Base-by-base conservation (phyloP, 176 grass and related monocot species). In the bread wheat (Triticum aestivum) region DNA sequence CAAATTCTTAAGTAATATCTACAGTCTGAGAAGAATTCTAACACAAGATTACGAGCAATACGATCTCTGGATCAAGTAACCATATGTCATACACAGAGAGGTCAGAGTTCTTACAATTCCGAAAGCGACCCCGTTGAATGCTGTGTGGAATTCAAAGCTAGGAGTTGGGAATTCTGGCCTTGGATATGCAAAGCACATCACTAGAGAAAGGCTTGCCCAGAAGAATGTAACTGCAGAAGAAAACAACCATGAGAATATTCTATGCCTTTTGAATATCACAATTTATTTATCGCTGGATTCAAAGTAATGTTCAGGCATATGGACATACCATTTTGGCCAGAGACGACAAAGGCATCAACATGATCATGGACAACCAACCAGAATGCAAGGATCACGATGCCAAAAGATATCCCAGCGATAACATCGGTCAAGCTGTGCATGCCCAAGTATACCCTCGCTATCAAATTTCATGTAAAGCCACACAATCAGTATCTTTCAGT, bases 371-470 rank as follows among this genome's bases (percentile, higher is more conserved):
- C 85, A 74, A 37, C 61, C 78, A 99, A 64, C 97, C 97, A 99
- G 78, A 99, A 96, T 17, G 79, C 87, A 85, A 99, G 94, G 65
- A 99, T 96, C 18, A 86, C 18, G 27, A 93, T 13, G 32, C 97
- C 97, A 87, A 96, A 90, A 77, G 35, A 45, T 70, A 93, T 85
- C 75, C 97, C 97, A 84, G 92, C 87, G 21, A 83, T 80, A 83
- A 96, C 94, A 76, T 99, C 97, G 1, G 67, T 93, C 85, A 93
- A 75, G 87, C 97, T 99, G 82, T 99, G 97, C 97, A 99, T 99
- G 39, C 97, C 97, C 75, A 99, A 79, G 84, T 99, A 99, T 82
- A 99, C 89, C 82, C 97, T 92, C 21, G 88, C 97, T 99, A 77
- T 65, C 9, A 86, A 86, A 81, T 82, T 85, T 88, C 24, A 85